These are phyloP conservation scores for Penicillium cinerascens DNA, from an alignment of 495 filamentous ascomycete genomes.

Conservation along the genomic window DNA sequence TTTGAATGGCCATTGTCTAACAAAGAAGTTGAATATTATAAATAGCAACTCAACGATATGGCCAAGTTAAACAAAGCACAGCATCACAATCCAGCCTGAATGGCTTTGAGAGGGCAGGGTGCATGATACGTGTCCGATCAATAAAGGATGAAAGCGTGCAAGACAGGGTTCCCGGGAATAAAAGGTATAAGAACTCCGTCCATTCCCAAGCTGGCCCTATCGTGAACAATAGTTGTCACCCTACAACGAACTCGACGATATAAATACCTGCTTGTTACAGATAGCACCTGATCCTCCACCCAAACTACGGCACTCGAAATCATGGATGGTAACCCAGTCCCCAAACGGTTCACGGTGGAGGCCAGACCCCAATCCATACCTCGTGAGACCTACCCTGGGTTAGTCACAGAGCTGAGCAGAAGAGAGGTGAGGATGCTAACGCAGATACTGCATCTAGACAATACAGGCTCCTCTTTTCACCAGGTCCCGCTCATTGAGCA, in stretches of 20 bases:
- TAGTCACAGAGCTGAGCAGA: slow-evolving; percentile 17
- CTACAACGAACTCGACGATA: background rate
- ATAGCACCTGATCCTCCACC: no score
- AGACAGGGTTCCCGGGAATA: background rate
- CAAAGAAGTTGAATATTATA: background rate
- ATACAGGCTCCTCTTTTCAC: background rate
- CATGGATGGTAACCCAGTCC: background rate
- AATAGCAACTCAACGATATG: no score
- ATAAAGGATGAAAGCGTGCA: background rate
- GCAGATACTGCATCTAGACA: slow-evolving; percentile 21
- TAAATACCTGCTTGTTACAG: background rate
- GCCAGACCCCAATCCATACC: background rate
- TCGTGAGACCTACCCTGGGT: slow-evolving; percentile 13
- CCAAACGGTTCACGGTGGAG: background rate
- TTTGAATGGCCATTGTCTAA: background rate
- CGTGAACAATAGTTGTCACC: background rate
- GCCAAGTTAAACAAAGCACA: background rate
- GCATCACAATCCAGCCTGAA: background rate
- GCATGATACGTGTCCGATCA: background rate
- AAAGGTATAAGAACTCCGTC: background rate
- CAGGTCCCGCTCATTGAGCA: slow-evolving; percentile 1
- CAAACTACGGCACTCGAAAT: no score
- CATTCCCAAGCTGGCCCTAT: background rate
- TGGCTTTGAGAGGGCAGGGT: background rate
- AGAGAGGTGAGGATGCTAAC: slow-evolving; percentile 23